Evolutionary conservation across 345 rosid species (phyloP).

Genomic region (Rhodamnia rubescens): DNA sequence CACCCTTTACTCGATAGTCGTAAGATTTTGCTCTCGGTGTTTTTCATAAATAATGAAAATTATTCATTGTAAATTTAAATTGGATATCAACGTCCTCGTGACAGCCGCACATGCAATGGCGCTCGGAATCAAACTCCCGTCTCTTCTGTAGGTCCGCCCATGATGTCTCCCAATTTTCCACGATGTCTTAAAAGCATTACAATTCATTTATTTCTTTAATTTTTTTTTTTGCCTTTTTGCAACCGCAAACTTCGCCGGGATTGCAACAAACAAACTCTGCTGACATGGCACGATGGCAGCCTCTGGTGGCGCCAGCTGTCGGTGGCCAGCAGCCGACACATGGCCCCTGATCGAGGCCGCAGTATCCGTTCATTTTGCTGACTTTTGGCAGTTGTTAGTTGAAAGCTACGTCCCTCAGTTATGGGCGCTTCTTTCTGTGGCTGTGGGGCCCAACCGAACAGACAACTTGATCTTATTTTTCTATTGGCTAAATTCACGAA

Average conservation of each 20-base stretch:
- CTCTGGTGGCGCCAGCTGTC: constrained; percentile 5
- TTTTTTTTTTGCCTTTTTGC: background rate
- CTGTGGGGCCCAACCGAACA: background rate
- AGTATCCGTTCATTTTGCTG: constrained; percentile 15
- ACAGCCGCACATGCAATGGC: constrained; percentile 39
- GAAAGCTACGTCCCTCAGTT: constrained; percentile 10
- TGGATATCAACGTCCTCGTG: background rate
- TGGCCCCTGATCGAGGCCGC: constrained; percentile 17
- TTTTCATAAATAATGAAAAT: background rate
- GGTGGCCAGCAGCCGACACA: background rate
- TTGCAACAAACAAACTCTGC: background rate
- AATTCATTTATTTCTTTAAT: background rate
- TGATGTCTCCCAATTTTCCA: background rate
- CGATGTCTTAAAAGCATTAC: background rate
- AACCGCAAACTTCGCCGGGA: constrained; percentile 31
- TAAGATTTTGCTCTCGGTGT: fast-evolving
- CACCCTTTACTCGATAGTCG: fast-evolving
- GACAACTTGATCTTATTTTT: background rate
- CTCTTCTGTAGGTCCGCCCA: constrained; percentile 14
- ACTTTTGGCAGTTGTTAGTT: background rate
- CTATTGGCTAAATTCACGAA: background rate
- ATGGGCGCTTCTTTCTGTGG: background rate
- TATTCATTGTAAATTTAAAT: background rate
- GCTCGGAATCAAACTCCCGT: constrained; percentile 20
- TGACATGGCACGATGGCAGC: constrained; percentile 11